Percentiles rank a stretch among this genome's conserved stretches.
phyloP scores from a whole-genome alignment of 805 yeast species.

The Suhomyces sp. region DNA sequence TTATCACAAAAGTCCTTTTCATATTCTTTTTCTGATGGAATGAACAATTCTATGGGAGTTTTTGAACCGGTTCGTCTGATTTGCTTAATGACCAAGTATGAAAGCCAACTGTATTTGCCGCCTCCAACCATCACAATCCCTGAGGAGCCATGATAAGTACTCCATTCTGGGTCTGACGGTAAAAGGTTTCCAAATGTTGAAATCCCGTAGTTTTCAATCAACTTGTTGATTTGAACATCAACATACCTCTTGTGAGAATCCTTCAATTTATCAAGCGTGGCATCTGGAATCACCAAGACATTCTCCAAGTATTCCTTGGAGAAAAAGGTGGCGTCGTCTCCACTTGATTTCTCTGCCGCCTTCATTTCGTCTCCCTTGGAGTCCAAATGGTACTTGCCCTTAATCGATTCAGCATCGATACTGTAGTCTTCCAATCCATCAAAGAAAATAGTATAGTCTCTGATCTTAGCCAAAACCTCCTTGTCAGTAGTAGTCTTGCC shows the following conservation, averaged over 20 bases:
- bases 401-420: conserved; percentile 42
- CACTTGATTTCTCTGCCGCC: conserved; percentile 45
- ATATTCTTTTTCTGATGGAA: conserved; percentile 44
- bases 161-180: conserved; percentile 41
- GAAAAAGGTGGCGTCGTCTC: conserved; percentile 42
- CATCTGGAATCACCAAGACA: conserved; percentile 41
- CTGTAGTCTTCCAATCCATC: conserved; percentile 30
- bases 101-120: conserved; percentile 50
- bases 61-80: conserved; percentile 42
- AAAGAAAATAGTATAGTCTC: conserved; percentile 32
- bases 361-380: conserved; percentile 27
- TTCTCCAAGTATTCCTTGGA: conserved; percentile 45
- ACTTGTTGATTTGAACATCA: conserved; percentile 25
- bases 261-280: conserved; percentile 33
- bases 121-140: conserved; percentile 56
- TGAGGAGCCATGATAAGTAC: conserved; percentile 25
- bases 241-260: conserved; percentile 38
- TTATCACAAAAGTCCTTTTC: conserved; percentile 47
- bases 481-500: not conserved
- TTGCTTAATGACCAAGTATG: conserved; percentile 49
- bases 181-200: conserved; percentile 37
- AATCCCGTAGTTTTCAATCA: conserved; percentile 25
- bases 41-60: conserved; percentile 53
- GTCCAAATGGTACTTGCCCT: conserved; percentile 38
- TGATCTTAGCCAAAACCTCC: conserved; percentile 7